Evolutionary conservation across 2,329 filamentous ascomycete genomes (phyloP), one percentile per base, ranked within the genome.

Genomic region (Coleophoma eucalyptorum): DNA sequence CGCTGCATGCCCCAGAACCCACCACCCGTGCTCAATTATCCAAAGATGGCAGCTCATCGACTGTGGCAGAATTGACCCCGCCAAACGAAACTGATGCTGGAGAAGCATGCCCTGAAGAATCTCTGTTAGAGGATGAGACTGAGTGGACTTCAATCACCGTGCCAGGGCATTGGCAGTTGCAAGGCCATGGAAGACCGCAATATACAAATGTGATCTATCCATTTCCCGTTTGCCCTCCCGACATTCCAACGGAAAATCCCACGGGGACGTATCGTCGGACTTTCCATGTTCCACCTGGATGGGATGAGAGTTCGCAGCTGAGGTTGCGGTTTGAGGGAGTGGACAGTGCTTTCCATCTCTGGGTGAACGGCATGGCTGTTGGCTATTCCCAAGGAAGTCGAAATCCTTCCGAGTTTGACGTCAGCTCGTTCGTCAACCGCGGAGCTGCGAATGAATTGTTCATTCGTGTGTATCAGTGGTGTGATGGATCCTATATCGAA

Each of bases 391-490:
- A 89, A 60, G 86, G 86, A 0, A 80, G 80, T 10, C 74, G 86
- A 35, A 89, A 89, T 57, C 75, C 86, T 0, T 76, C 81, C 7
- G 86, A 90, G 61, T 89, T 88, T 57, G 86, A 89, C 54, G 70
- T 89, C 12, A 83, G 82, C 0, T 58, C 68, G 0, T 67, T 74
- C 32, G 68, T 89, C 2, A 63, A 69, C 18, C 62, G 64, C 6
- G 65, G 66, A 4, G 69, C 59, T 3, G 67, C 73, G 43, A 89
- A 88, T 54, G 72, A 70, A 1, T 62, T 89, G 1, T 73, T 77
- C 10, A 81, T 89, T 1, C 72, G 77, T n/a, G 86, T 89, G 0
- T 89, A 89, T 55, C 83, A 88, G 61, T 87, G 80, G 72, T 87
- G 77, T 33, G 84, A 87, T 56, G 85, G 81, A 2, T 80, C 79